These are phyloP conservation scores for Hypoxylon sp. DNA, from an alignment of 2,329 filamentous ascomycete species.

Conservation along the genomic window DNA sequence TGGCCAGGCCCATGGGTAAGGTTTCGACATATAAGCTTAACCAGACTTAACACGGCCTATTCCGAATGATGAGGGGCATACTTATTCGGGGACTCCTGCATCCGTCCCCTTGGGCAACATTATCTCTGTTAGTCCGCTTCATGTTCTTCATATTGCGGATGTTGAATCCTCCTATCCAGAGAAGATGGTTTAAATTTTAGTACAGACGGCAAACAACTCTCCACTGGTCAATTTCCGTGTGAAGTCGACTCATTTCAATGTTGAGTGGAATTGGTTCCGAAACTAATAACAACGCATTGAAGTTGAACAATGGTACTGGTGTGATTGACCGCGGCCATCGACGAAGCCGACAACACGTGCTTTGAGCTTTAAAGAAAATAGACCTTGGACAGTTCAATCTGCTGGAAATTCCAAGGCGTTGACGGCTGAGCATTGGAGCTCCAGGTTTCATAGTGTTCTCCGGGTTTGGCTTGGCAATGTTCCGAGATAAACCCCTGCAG, in stretches of 20 bases:
- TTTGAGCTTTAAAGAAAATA: constrained; percentile 8
- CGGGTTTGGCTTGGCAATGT: constrained; percentile 44
- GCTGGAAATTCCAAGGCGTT: constrained; percentile 8
- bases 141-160: background rate
- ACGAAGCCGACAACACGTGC: constrained; percentile 25
- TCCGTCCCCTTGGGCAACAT: constrained; percentile 22
- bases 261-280: background rate
- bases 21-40: constrained; percentile 37
- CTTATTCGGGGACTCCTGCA: constrained; percentile 1
- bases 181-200: background rate
- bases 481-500: constrained; percentile 32
- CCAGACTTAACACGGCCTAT: constrained; percentile 29
- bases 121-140: constrained; percentile 9
- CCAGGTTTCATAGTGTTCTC: constrained; percentile 39
- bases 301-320: constrained; percentile 15
- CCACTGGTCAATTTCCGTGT: background rate
- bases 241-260: background rate
- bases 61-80: constrained; percentile 16
- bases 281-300: constrained; percentile 9
- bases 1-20: constrained; percentile 23
- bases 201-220: background rate
- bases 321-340: constrained; percentile 29
- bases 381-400: background rate
- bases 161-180: background rate
- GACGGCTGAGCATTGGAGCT: constrained; percentile 22